Evolutionary conservation across 2,329 filamentous ascomycete genomes (phyloP).

Genomic region (Fusarium brachygibbosum): DNA sequence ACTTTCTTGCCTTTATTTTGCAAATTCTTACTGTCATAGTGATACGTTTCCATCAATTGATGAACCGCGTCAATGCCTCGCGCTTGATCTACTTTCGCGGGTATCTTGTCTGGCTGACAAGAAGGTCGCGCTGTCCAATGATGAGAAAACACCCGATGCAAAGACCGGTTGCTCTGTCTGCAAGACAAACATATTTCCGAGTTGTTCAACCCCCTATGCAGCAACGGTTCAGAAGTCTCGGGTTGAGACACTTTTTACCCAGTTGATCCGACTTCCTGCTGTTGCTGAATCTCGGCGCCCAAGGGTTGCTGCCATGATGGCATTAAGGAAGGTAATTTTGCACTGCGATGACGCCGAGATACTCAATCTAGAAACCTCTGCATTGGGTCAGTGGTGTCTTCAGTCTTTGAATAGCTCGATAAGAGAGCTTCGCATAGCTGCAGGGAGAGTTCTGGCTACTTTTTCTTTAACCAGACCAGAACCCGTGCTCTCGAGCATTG

Average conservation of each 20-base stretch:
- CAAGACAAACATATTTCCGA: slow-evolving; percentile 30
- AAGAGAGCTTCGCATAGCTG: slow-evolving; percentile 85
- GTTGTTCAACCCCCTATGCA: slow-evolving; percentile 11
- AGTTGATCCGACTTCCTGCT: slow-evolving; percentile 59
- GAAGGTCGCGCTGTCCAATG: not conserved
- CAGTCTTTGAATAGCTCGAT: slow-evolving; percentile 85
- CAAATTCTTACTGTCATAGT: slow-evolving; percentile 49
- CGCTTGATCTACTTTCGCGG: slow-evolving; percentile 68
- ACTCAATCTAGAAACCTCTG: slow-evolving; percentile 76
- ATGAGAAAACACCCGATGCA: not conserved
- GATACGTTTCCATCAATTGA: slow-evolving; percentile 60
- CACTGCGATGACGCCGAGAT: slow-evolving; percentile 73
- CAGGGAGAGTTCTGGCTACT: slow-evolving; percentile 75
- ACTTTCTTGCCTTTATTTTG: not conserved
- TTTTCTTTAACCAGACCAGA: slow-evolving; percentile 66
- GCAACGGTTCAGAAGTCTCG: slow-evolving; percentile 50
- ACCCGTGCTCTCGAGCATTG: slow-evolving; percentile 17
- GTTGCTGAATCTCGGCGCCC: slow-evolving; percentile 70
- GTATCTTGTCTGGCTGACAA: slow-evolving; percentile 53
- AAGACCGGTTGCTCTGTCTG: slow-evolving; percentile 47
- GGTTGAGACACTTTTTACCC: slow-evolving; percentile 61
- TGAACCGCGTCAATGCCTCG: slow-evolving; percentile 64
- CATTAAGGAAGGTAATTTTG: slow-evolving; percentile 75
- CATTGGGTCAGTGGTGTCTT: slow-evolving; percentile 83
- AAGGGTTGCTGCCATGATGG: slow-evolving; percentile 78